Base-by-base conservation (phyloP, 2,329 filamentous ascomycete genomes). In the Periconia sp. region DNA sequence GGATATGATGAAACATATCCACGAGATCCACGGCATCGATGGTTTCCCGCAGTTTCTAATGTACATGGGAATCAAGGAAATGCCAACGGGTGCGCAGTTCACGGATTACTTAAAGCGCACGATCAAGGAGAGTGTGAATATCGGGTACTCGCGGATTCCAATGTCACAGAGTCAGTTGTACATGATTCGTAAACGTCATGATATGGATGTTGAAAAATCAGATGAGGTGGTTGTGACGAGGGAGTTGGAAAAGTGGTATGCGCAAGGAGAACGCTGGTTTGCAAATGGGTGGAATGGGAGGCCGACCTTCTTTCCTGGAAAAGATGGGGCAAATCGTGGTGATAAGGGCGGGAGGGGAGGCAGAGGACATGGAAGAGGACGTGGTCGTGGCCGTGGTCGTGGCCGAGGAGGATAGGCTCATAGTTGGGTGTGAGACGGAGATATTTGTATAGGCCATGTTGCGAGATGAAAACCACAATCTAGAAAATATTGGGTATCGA, bases 11-110 rank as follows among this genome's bases (percentile, higher is more conserved):
- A 60, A 76, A 19, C 67, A 71, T 2, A 74, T 82, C 18, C 76
- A 77, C 54, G 56, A 64, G 1, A 71, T 55, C 11, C 48, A 41
- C 17, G 19, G 17, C 11, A 48, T 82, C 44, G 57, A 74, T 40
- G 63, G 67, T 30, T 82, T 81, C 54, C 70, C 73, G 1, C 62
- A 66, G 2, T 81, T 82, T 50, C 54, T 81, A 30, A 47, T 35
- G 0, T 70, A 69, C 33, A 81, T 82, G 77, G 77, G 76, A 5
- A 59, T 82, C 3, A 48, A 49, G 3, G 2, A 56, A 1, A 46
- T 61, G n/a, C 61, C 64, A 0, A 52, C 51, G 11, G 62, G 61
- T 51, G 50, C 50, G 1, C 30, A 63, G 14, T 68, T 70, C 42
- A 61, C 58, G 1, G 37, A 56, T 1, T 68, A 66, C 35, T 52